Base-by-base conservation (phyloP, 306 rosid genomes). In the Morella rubra region DNA sequence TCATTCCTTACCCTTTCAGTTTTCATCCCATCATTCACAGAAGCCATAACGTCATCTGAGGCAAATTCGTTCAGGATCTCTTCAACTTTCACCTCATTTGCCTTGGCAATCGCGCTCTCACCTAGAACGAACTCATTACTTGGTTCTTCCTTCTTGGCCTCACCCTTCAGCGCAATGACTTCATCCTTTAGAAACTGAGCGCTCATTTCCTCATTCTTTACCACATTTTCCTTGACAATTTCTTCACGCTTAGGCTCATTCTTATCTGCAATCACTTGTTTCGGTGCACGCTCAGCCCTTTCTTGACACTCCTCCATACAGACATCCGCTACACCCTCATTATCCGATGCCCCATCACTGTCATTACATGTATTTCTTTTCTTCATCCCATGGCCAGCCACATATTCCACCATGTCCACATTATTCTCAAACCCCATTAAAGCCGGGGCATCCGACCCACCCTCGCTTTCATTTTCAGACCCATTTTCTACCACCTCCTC, bases 391-490 rank as follows among this genome's bases (percentile, higher is more conserved):
- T 77, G 72, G 80, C 73, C 82, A 45, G 83, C 75, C 59, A 62
- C 62, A 9, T 76, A 86, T 49, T 89, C 89, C 50, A 74, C 83
- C 81, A 86, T 83, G 80, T 77, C 89, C 0, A 44, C 78, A 58
- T 85, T 80, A 70, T 82, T 82, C 81, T 81, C 90, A 11, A 80
- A 83, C 55, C 89, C 81, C 62, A 82, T 54, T 55, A 82, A 53
- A 65, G 55, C 74, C 0, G 80, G 90, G 20, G 66, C 84, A 79
- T 86, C 90, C 9, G 80, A 84, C 49, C 90, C 87, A 1, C 86
- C 90, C 0, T 84, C 90, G 32, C 90, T 86, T 12, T 86, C 90
- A 65, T 80, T 89, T 59, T 85, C 91, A 42, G 87, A 88, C 5
- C 76, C 75, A 50, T 83, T 86, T 76, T 81, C 93, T 5, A 76